Base-by-base conservation (phyloP, 2,329 filamentous ascomycete species). In the Penicillium rolfsii region DNA sequence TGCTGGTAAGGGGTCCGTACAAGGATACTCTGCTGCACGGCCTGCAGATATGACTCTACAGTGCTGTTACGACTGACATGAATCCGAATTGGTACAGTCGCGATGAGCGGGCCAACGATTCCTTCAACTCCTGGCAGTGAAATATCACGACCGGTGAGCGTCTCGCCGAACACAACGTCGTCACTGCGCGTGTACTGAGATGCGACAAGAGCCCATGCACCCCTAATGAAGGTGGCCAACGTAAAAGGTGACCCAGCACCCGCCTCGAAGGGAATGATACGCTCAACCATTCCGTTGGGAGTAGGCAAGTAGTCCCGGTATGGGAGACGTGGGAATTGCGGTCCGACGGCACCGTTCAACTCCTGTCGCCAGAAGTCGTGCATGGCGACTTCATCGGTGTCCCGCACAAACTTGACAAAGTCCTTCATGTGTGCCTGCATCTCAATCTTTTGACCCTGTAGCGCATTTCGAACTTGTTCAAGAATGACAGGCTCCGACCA, bases 301-400 rank as follows among this genome's bases (percentile, higher is more conserved):
- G 70, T 75, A 3, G 78, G 78, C 35, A 82, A 71, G 43, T 78
- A 81, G 65, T 82, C 81, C 62, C 80, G 71, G 2, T 77, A 80
- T 0, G 83, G 82, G 1, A 83, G 69, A 45, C 73, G 72, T 12
- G 83, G 83, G 61, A 84, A 85, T 49, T 83, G 82, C 52, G 80
- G 76, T 2, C 79, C 79, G 35, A 75, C 75, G 3, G 80, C 79
- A 12, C 78, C 80, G 35, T 79, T 63, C 49, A 85, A 70, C 60
- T 81, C 76, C 14, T 73, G 67, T 45, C 73, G 74, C 83, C 83
- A 85, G 67, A 81, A 85, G 3, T 77, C 70, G 52, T 80, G 70
- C 63, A 78, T 76, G 7, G 74, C 72, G 1, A 62, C 58, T 22
- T 78, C 74, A 55, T 83, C 77, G 11, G 76, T 76, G 28, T 78